phyloP scores from a whole-genome alignment of 345 rosid genomes.

The Crucihimalaya himalaica region DNA sequence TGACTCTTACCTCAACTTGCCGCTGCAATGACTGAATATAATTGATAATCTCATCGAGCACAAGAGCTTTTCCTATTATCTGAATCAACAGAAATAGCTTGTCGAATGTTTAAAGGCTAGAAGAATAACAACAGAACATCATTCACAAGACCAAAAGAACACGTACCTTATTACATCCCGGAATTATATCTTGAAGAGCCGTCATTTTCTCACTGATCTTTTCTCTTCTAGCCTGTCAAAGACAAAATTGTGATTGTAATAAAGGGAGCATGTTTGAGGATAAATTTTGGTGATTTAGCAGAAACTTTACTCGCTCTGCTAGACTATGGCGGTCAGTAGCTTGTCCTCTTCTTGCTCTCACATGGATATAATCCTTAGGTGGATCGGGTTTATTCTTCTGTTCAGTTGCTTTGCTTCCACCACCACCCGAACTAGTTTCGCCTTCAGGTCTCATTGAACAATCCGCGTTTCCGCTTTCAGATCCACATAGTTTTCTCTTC shows the following conservation, averaged over 20 bases:
- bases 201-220: slow-evolving; percentile 96
- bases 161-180: slow-evolving; percentile 90
- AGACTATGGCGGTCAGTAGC: slow-evolving; percentile 99
- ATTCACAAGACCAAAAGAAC: background rate
- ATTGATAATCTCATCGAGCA: slow-evolving; percentile 96
- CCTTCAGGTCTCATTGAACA: slow-evolving; percentile 59
- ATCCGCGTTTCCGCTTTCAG: slow-evolving; percentile 50
- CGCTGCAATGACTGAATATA: slow-evolving; percentile 89
- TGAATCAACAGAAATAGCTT: slow-evolving; percentile 30
- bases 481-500: slow-evolving; percentile 49
- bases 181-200: slow-evolving; percentile 92
- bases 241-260: background rate
- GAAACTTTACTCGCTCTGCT: slow-evolving; percentile 80
- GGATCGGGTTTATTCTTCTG: slow-evolving; percentile 66
- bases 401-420: slow-evolving; percentile 49
- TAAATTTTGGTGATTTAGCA: background rate
- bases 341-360: slow-evolving; percentile 97
- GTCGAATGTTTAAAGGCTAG: background rate
- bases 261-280: background rate
- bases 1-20: slow-evolving; percentile 81
- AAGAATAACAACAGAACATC: background rate
- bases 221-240: slow-evolving; percentile 91
- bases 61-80: slow-evolving; percentile 98
- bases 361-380: slow-evolving; percentile 92
- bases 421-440: slow-evolving; percentile 62